phyloP scores from a whole-genome alignment of 225 moss, liverwort and hornwort species.

The Marchantia polymorpha region DNA sequence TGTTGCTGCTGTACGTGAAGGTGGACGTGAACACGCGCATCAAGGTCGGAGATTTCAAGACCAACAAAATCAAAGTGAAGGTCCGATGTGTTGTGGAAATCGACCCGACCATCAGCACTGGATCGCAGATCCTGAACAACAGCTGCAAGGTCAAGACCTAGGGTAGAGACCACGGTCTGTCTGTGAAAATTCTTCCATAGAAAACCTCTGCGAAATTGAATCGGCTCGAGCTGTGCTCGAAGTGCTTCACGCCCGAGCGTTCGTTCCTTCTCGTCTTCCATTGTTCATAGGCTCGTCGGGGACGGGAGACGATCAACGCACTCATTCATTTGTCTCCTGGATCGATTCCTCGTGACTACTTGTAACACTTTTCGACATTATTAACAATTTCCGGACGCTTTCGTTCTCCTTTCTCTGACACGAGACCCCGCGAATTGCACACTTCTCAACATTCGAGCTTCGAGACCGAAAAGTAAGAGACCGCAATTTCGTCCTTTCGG shows the following conservation, averaged over 20 bases:
- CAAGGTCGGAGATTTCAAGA: conserved; percentile 55
- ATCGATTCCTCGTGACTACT: neutral
- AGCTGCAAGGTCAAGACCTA: conserved; percentile 43
- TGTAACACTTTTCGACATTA: neutral
- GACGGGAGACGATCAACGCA: neutral
- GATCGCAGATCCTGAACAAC: conserved; percentile 48
- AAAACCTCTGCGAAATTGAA: neutral
- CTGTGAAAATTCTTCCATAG: neutral
- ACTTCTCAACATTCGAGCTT: too few species aligned
- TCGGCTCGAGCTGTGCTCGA: too few species aligned
- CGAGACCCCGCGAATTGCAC: too few species aligned
- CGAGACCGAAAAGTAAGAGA: too few species aligned
- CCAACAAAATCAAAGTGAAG: conserved; percentile 46
- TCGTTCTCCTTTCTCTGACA: too few species aligned
- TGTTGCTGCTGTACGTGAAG: conserved; percentile 35
- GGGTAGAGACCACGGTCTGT: neutral
- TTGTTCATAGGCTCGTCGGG: neutral
- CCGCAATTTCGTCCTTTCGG: too few species aligned
- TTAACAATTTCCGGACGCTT: neutral
- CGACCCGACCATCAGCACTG: conserved; percentile 22
- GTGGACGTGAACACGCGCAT: conserved; percentile 52
- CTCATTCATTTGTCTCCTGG: neutral
- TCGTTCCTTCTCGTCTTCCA: neutral
- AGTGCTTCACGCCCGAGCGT: neutral
- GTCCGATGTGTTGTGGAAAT: conserved; percentile 49